Percentiles rank a stretch among this genome's conserved stretches.
Evolutionary conservation across 2,329 filamentous ascomycete genomes (phyloP).

Genomic region (Anthostomella pinea): DNA sequence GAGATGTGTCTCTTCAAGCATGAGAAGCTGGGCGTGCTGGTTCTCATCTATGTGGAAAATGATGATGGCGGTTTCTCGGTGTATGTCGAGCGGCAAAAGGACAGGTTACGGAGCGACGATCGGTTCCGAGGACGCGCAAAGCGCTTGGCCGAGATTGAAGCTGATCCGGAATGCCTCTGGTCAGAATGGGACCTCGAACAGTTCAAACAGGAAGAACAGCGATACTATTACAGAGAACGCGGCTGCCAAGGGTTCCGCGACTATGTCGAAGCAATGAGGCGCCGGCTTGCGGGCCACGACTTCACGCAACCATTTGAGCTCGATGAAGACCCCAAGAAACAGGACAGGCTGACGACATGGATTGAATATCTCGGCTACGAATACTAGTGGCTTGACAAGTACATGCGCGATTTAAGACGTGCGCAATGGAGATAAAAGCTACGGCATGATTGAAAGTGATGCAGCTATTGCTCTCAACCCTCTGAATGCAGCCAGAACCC

Average conservation of each 20-base stretch:
- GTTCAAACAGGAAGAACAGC: neutral
- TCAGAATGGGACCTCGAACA: neutral
- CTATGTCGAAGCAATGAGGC: neutral
- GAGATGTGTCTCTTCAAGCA: no score
- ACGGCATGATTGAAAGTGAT: no score
- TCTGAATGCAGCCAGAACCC: no score
- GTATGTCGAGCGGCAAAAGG: neutral
- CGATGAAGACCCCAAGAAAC: slow-evolving; percentile 15
- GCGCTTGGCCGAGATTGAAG: neutral
- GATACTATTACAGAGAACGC: neutral
- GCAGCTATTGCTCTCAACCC: no score
- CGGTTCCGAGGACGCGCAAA: neutral
- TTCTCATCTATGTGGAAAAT: no score
- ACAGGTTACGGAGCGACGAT: neutral
- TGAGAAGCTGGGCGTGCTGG: no score
- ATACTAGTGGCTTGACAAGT: slow-evolving; percentile 3
- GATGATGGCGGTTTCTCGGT: neutral
- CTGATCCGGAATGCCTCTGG: slow-evolving; percentile 1
- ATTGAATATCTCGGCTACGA: slow-evolving; percentile 8
- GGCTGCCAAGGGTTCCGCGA: neutral
- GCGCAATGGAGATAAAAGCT: no score
- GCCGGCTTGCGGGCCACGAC: neutral
- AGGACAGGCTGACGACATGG: slow-evolving; percentile 8
- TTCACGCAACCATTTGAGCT: neutral
- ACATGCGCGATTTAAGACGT: slow-evolving; percentile 1